Evolutionary conservation across 2,329 filamentous ascomycete species (phyloP), one percentile per base, ranked within the genome.

Genomic region (Arthrobotrys sinensis): DNA sequence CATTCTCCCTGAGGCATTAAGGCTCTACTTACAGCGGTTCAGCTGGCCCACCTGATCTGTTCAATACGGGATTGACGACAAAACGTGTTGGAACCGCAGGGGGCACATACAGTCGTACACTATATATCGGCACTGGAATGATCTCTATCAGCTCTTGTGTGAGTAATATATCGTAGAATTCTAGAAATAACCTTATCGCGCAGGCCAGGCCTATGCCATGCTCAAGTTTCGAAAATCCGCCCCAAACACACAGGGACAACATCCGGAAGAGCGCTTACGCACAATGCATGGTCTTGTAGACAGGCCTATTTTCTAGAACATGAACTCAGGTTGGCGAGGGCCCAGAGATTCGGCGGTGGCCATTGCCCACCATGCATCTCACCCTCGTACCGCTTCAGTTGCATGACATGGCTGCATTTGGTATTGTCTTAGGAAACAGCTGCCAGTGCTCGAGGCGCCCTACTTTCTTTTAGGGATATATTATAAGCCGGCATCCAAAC

Each of bases 251-350:
- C 48, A 14, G 21, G 12, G 14, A 16, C 48, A 32, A 52, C 48
- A 38, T 38, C 48, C 48, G 48, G n/a, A 34, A 16, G 24, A 52
- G 48, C 24, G 24, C 48, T 52, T 52, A 32, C 24, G 24, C 48
- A n/a, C 48, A 52, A 1, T 28, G 24, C 24, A 28, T 28, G 4
- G 24, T 28, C 24, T 28, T 28, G 24, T 28, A 28, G 24, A 28
- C 24, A 28, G 24, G 4, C 24, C 4, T 28, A 28, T 28, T 28
- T 28, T 28, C 4, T 28, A 28, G 24, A 28, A 2, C 4, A 28
- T 28, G 24, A 28, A 28, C 24, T 28, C 24, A 28, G 24, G 4
- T 28, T 28, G 2, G 8, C 6, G 36, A 38, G 6, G 6, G 3
- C 12, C 36, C 12, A 8, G 7, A 8, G 36, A 38, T 38, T 4